Base-by-base conservation (phyloP, 495 filamentous ascomycete genomes). In the Oidiodendron maius region DNA sequence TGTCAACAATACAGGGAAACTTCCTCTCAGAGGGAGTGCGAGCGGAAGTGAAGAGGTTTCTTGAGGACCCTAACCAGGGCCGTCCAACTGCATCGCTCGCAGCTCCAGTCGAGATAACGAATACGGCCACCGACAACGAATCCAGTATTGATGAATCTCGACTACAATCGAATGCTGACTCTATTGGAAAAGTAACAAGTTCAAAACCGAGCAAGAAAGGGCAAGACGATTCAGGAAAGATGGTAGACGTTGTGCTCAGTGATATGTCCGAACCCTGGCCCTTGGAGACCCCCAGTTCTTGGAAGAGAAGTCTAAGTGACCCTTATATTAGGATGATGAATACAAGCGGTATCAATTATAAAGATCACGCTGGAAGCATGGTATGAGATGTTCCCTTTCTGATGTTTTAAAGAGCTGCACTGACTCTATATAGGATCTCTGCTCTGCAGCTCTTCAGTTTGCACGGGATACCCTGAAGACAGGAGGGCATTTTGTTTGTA, bases 181-280 rank as follows among this genome's bases (percentile, higher is more conserved):
- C 61, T 25, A 38, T 42, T 13, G 50, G 56, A 11, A 38, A 21
- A 32, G 30, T 18, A 23, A 11, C 28, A 45, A n/a, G 20, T 38
- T 30, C 15, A 55, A 22, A 34, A 25, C n/a, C n/a, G n/a, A 40
- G 12, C 22, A 41, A 26, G 17, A 28, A 1, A 26, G 38, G 35
- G 38, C 32, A 62, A 37, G 61, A 59, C 40, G 63, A 69, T 25
- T 44, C 43, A 15, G 43, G 48, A 57, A 74, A 74, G 52, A 82
- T 83, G 60, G 91, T 95, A 35, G 87, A 97, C 80, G 86, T 98
- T 59, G 86, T 98, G 58, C 69, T 98, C 57, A 94, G 87, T 76
- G 93, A 98, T 83, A 98, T 98, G 93, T 98, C 80, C 71, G 91
- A 75, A 71, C 91, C 93, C 87, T 95, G 89, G 37, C 91, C 93